phyloP scores from a whole-genome alignment of 768 basidiomycete species.

The Russula abietina region DNA sequence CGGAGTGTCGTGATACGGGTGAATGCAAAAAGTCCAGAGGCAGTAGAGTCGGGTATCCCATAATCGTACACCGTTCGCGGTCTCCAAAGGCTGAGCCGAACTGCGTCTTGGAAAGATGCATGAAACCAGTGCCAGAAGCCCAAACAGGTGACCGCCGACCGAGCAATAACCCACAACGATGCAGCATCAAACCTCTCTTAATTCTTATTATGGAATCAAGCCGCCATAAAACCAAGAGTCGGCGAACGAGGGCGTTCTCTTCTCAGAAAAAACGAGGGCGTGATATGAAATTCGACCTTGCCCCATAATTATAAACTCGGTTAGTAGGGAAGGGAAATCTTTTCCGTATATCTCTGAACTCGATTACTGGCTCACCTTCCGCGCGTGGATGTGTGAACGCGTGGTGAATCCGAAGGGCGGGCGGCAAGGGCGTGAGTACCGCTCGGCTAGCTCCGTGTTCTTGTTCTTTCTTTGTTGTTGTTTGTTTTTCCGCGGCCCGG shows the following conservation, averaged over 20 bases:
- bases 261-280: not conserved
- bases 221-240: not conserved
- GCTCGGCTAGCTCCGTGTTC: not conserved
- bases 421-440: too few species aligned
- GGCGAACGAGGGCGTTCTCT: not conserved
- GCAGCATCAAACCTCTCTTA: not conserved
- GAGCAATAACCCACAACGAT: not conserved
- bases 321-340: not conserved
- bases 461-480: too few species aligned
- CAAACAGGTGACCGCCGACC: not conserved
- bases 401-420: not conserved
- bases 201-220: not conserved
- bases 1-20: not conserved
- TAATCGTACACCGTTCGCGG: not conserved
- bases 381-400: not conserved
- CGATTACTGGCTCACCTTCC: not conserved
- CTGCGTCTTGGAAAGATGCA: conserved; percentile 2
- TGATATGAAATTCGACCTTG: not conserved
- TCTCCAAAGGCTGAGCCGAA: conserved; percentile 8
- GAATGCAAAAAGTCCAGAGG: not conserved
- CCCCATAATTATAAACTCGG: not conserved
- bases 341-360: not conserved
- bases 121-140: not conserved
- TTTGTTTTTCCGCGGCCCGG: not conserved
- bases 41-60: not conserved